Base-by-base conservation (phyloP, 176 grass and related monocot genomes). In the Eleusine coracana region DNA sequence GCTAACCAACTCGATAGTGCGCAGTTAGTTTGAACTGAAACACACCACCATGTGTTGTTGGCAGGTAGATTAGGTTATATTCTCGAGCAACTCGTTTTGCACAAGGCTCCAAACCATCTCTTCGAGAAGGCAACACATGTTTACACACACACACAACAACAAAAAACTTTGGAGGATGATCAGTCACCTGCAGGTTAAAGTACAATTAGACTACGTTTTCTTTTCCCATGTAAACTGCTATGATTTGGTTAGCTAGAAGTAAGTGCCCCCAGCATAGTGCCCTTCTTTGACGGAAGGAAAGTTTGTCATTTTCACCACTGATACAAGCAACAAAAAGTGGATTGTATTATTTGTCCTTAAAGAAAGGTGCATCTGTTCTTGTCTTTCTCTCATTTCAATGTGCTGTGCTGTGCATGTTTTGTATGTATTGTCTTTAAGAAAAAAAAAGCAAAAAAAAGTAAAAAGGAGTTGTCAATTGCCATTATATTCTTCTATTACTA, bases 231-330 rank as follows among this genome's bases (percentile, higher is more conserved):
- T 16, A 31, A 46, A 9, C 42, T 68, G 63, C 29, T 38, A 68
- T 70, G 76, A 75, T 75, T 69, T 80, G 61, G 20, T 68, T 84
- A 72, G 70, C 76, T 50, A 21, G 51, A 76, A 68, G 11, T 74
- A 40, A 44, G 76, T 75, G 50, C 82, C 75, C 82, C 75, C 1
- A 5, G 28, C 72, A 79, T 28, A 79, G 61, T 29, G 8, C 75
- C 49, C 56, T 23, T 59, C 74, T 60, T 80, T 70, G 70, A 85
- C 76, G 55, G 75, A 72, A 79, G 27, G 21, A 79, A 72, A 83
- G 75, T 71, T 83, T 84, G 86, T 88, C 48, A 10, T 79, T 88
- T 88, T 88, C 80, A 83, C 75, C 74, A n/a, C 80, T 59, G 34
- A 45, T 18, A 42, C 67, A 84, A 88, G 81, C 86, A 88, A 88